Base-by-base conservation (phyloP, 116 monocot genomes). In the Cymodocea nodosa region DNA sequence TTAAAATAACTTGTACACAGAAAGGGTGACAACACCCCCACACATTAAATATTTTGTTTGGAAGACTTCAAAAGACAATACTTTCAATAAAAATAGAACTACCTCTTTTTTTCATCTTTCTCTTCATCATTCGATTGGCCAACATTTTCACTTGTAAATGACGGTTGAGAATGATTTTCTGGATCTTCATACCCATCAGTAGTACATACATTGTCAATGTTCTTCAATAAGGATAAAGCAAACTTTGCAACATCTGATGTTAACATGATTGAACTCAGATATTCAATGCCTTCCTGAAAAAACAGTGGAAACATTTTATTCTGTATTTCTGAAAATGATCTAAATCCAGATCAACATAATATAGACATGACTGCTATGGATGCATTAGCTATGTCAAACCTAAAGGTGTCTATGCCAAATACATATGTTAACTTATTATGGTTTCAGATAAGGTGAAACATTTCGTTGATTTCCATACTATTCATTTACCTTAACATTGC, bases 211-310 rank as follows among this genome's bases (percentile, higher is more conserved):
- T 68, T 48, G 50, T 79, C 77, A 66, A 79, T 61, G 23, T 71
- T 81, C 56, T 74, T 65, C 18, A 82, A 50, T 55, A 75, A 68
- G 56, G 82, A 80, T 56, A 73, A 52, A 72, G 84, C 84, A 50
- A 94, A 71, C 16, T 72, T 68, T 48, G 71, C 51, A 10, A 83
- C 52, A 63, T 74, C 62, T 74, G 63, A 73, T 69, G 73, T 74
- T 39, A 53, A 69, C 34, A 77, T 37, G 22, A 87, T 59, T 17
- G 62, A 84, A 65, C 77, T 69, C 62, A 94, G 68, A 69, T 80
- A 82, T 62, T 73, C 75, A 69, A 94, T 70, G 50, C 84, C 75
- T 63, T 79, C 94, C 94, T 94, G 77, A 20, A 71, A 77, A 70
- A 35, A 35, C 17, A 50, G 20, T 18, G 23, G 5, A 18, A 50